A percentile compares a stretch with the other conserved stretches of the same genome.
Conservation (phyloP, 1,284 basidiomycete species). For the Trametes sp. region DNA sequence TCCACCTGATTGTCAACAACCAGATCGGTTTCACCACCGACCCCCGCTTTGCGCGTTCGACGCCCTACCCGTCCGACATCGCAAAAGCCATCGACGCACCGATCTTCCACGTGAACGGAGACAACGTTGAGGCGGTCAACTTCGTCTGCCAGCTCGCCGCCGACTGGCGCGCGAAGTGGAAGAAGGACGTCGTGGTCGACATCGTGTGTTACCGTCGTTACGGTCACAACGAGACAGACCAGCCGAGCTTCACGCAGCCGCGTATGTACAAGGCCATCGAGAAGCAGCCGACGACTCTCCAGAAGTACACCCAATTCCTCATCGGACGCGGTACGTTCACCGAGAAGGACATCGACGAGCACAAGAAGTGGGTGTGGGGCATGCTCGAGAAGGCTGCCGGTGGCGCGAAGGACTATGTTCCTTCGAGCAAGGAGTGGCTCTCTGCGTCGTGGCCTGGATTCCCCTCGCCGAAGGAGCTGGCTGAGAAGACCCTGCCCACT, state of each 20-base stretch:
- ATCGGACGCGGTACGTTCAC: slow-evolving; percentile 95
- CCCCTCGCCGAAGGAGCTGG: slow-evolving; percentile 96
- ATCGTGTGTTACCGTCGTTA: slow-evolving; percentile 99
- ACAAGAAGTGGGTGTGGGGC: slow-evolving; percentile 99
- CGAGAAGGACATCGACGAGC: slow-evolving; percentile 96
- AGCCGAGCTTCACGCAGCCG: slow-evolving; percentile 98
- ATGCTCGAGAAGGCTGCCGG: slow-evolving; percentile 95
- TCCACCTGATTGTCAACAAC: slow-evolving; percentile 99
- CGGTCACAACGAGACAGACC: slow-evolving; percentile 99
- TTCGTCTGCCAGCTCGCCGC: slow-evolving; percentile 98
- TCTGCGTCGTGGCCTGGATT: slow-evolving; percentile 99
- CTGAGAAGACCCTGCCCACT: slow-evolving; percentile 91
- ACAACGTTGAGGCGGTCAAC: slow-evolving; percentile 98
- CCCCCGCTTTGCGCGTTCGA: slow-evolving; percentile 96
- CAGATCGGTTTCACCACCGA: slow-evolving; percentile 99
- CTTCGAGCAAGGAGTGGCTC: slow-evolving; percentile 95
- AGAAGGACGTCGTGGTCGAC: slow-evolving; percentile 99
- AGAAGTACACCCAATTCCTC: slow-evolving; percentile 92
- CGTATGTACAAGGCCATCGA: slow-evolving; percentile 98
- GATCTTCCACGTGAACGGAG: slow-evolving; percentile 99
- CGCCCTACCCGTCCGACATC: slow-evolving; percentile 98
- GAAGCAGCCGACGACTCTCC: slow-evolving; percentile 92
- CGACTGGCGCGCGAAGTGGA: slow-evolving; percentile 98
- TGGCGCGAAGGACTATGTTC: slow-evolving; percentile 93
- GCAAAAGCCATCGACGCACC: slow-evolving; percentile 99